phyloP scores from a whole-genome alignment of 805 yeast genomes.

The Myxozyma neotropica region DNA sequence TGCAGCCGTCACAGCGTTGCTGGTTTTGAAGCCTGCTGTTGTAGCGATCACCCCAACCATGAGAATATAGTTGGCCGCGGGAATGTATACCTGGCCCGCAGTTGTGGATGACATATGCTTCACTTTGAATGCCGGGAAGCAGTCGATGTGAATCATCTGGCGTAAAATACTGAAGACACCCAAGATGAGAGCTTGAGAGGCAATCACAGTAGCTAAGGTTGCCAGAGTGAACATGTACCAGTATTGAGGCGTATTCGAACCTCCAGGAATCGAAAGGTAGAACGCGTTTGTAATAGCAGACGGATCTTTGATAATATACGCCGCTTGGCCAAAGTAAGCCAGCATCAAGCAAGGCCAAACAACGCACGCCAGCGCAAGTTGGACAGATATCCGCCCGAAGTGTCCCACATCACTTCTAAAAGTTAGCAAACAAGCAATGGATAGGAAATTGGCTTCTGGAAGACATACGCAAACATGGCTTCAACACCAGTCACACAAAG shows the following conservation, averaged over 20 bases:
- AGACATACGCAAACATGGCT: conserved; percentile 57
- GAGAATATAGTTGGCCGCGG: conserved; percentile 53
- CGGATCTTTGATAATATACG: conserved; percentile 51
- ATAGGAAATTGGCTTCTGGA: too few relatives aligned
- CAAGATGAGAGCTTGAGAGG: conserved; percentile 61
- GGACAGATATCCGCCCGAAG: conserved; percentile 55
- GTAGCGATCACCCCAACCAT: conserved; percentile 56
- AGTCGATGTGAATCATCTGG: conserved; percentile 57
- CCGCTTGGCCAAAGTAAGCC: conserved; percentile 62
- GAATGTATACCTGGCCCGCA: conserved; percentile 57
- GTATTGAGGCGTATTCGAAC: conserved; percentile 48
- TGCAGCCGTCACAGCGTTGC: conserved; percentile 58
- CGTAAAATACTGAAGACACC: conserved; percentile 57
- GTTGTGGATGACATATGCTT: conserved; percentile 50
- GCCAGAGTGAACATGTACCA: conserved; percentile 57
- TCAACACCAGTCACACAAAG: conserved; percentile 62
- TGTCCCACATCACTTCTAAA: conserved; percentile 53
- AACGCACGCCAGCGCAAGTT: conserved; percentile 49
- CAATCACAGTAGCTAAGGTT: conserved; percentile 58
- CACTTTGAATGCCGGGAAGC: conserved; percentile 55
- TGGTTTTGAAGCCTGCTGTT: conserved; percentile 50
- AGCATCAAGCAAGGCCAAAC: conserved; percentile 58
- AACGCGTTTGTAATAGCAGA: conserved; percentile 49
- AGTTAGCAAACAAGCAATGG: background rate
- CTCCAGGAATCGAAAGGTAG: conserved; percentile 56